These are phyloP conservation scores for Zygoascus hellenicus DNA, from an alignment of 1,139 yeast genomes.

Conservation along the genomic window DNA sequence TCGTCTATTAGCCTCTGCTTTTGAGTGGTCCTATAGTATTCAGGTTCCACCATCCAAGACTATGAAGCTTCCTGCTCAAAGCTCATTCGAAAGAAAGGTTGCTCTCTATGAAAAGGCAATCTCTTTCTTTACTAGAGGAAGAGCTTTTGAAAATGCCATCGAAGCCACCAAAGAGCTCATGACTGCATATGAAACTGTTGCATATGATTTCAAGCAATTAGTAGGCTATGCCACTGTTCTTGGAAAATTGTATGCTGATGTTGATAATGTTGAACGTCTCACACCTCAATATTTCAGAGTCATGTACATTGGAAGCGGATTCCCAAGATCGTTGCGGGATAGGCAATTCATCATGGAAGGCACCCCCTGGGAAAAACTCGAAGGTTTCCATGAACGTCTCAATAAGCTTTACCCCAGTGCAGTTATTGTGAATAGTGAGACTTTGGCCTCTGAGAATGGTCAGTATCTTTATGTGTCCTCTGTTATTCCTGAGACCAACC, in stretches of 20 bases:
- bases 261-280: constrained; percentile 62
- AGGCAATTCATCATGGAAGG: constrained; percentile 82
- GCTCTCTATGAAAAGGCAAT: constrained; percentile 68
- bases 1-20: constrained; percentile 71
- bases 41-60: constrained; percentile 51
- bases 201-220: constrained; percentile 72
- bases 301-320: constrained; percentile 77
- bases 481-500: constrained; percentile 49
- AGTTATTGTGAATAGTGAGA: constrained; percentile 59
- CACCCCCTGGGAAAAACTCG: constrained; percentile 78
- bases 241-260: constrained; percentile 59
- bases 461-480: constrained; percentile 67
- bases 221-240: constrained; percentile 67
- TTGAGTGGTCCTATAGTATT: constrained; percentile 64
- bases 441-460: constrained; percentile 65
- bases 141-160: constrained; percentile 70
- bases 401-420: constrained; percentile 80
- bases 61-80: constrained; percentile 73
- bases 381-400: constrained; percentile 74
- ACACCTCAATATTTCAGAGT: constrained; percentile 78
- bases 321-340: constrained; percentile 71
- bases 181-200: constrained; percentile 64
- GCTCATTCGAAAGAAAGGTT: constrained; percentile 79
- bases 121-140: constrained; percentile 62
- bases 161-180: constrained; percentile 72